Percentiles rank a stretch among this genome's conserved stretches.
phyloP scores from a whole-genome alignment of 2,329 filamentous ascomycete species.

The Coniochaeta prunicola region DNA sequence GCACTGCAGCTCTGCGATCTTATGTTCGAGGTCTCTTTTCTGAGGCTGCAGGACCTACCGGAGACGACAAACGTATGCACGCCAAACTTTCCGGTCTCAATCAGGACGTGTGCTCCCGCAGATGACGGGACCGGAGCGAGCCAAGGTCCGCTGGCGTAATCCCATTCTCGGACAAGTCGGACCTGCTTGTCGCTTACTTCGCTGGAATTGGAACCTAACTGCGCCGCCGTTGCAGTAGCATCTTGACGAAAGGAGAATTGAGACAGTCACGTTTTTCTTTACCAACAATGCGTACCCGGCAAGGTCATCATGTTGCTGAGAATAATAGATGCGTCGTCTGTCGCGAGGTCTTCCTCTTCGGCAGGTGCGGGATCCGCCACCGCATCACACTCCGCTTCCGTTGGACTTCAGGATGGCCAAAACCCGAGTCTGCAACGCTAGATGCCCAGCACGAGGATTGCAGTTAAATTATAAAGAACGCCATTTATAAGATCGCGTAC shows the following conservation, averaged over 20 bases:
- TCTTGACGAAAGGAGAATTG: not conserved
- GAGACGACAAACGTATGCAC: constrained; percentile 8
- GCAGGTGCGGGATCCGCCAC: too few relatives aligned
- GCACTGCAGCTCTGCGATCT: constrained; percentile 9
- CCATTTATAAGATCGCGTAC: too few relatives aligned
- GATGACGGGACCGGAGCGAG: constrained; percentile 12
- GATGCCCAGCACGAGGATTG: too few relatives aligned
- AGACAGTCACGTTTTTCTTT: too few relatives aligned
- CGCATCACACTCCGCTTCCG: not conserved
- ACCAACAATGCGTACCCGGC: too few relatives aligned
- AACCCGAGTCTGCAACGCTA: too few relatives aligned
- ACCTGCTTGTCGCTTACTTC: constrained; percentile 16
- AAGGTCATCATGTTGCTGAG: too few relatives aligned
- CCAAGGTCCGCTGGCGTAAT: constrained; percentile 13
- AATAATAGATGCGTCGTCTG: too few relatives aligned
- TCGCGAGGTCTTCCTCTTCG: too few relatives aligned
- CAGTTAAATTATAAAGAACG: too few relatives aligned
- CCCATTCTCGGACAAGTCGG: constrained; percentile 18
- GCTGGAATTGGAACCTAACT: constrained; percentile 12
- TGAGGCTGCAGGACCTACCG: constrained; percentile 12
- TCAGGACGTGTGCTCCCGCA: constrained; percentile 14
- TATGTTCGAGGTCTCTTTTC: constrained; percentile 6
- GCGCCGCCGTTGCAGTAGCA: not conserved
- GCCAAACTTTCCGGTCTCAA: constrained; percentile 16
- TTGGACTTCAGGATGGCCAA: not conserved